phyloP scores from a whole-genome alignment of 768 basidiomycete species.

The Boletales sp. region DNA sequence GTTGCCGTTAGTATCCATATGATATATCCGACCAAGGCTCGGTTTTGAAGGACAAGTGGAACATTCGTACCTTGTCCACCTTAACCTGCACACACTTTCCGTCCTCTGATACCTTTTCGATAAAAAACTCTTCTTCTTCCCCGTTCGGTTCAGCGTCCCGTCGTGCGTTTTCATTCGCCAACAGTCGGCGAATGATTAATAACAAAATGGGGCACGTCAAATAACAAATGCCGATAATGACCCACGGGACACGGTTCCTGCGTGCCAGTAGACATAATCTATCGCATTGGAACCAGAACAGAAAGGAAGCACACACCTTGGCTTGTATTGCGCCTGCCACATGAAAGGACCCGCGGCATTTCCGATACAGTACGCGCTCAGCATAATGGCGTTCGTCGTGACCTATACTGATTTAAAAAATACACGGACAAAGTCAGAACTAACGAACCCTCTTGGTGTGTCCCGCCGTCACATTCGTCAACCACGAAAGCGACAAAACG shows the following conservation, averaged over 20 bases:
- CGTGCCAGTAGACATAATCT: neutral
- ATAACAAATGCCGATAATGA: constrained; percentile 67
- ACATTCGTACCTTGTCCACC: constrained; percentile 55
- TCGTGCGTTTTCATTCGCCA: constrained; percentile 58
- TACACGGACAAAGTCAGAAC: neutral
- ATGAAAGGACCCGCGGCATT: constrained; percentile 74
- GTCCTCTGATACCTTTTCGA: constrained; percentile 47
- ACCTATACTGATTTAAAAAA: constrained; percentile 8
- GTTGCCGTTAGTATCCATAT: too few species aligned
- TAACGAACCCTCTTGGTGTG: constrained; percentile 68
- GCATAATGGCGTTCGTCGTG: constrained; percentile 62
- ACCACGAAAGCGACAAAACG: constrained; percentile 59
- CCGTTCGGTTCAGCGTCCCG: constrained; percentile 59
- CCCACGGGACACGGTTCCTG: constrained; percentile 76
- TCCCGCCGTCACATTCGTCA: constrained; percentile 61
- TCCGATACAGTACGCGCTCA: constrained; percentile 64
- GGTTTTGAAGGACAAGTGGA: neutral
- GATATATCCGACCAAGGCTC: neutral
- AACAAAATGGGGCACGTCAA: constrained; percentile 45
- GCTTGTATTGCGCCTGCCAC: constrained; percentile 68
- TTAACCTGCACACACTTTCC: constrained; percentile 53
- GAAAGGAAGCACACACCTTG: constrained; percentile 40
- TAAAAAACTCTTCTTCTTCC: constrained; percentile 55
- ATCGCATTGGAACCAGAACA: too few species aligned
- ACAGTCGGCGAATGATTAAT: constrained; percentile 48